Percentiles rank a stretch among this genome's conserved stretches.
phyloP scores from a whole-genome alignment of 805 yeast species.

The Kuraishia hungarica region DNA sequence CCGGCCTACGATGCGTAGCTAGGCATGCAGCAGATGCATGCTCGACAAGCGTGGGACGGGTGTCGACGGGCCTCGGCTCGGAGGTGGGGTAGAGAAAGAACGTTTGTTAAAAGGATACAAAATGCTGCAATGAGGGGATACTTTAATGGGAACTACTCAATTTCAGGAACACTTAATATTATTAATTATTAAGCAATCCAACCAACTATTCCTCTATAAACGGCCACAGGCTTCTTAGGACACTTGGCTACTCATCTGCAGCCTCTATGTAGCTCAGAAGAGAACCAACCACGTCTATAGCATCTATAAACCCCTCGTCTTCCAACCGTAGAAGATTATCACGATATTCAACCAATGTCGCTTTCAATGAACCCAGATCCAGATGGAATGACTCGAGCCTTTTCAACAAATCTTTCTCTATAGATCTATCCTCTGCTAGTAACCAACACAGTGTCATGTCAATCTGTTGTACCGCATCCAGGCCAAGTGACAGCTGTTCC shows the following conservation, averaged over 20 bases:
- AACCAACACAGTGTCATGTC: slow-evolving; percentile 5
- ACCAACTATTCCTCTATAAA: no score
- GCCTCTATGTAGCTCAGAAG: background rate
- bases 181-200: no score
- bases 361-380: background rate
- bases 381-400: background rate
- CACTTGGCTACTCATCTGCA: background rate
- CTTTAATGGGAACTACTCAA: no score
- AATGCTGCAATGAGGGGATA: no score
- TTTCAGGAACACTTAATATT: no score
- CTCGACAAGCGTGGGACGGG: no score
- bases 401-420: background rate
- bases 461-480: slow-evolving; percentile 2
- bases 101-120: no score
- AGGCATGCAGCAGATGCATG: no score
- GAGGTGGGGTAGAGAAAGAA: no score
- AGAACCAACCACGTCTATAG: background rate
- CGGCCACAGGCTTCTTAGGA: no score
- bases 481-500: slow-evolving; percentile 1
- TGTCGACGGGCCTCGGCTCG: no score
- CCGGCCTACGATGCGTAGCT: no score
- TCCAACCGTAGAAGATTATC: background rate
- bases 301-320: background rate
- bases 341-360: background rate
- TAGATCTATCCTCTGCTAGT: slow-evolving; percentile 1